phyloP scores from a whole-genome alignment of 257 asterid genomes.

The Euphrasia confusa region DNA sequence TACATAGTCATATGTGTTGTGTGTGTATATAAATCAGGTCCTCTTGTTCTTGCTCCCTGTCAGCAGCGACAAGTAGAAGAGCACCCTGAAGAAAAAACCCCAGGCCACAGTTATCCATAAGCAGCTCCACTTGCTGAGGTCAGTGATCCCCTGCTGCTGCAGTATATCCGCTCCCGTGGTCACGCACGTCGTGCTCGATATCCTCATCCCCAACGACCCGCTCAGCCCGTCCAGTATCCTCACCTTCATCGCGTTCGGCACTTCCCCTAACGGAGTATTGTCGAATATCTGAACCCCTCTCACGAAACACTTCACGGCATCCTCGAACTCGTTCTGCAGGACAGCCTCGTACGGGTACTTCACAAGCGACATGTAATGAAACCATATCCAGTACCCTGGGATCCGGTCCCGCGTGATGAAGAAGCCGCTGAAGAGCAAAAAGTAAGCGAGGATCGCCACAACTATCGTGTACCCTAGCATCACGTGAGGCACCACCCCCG shows the following conservation, averaged over 20 bases:
- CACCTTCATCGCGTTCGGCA: slow-evolving; percentile 47
- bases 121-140: slow-evolving; percentile 57
- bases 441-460: slow-evolving; percentile 65
- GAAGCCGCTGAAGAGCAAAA: slow-evolving; percentile 72
- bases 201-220: slow-evolving; percentile 46
- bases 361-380: slow-evolving; percentile 65
- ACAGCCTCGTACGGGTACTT: slow-evolving; percentile 85
- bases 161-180: slow-evolving; percentile 71
- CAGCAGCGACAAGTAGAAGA: slow-evolving; percentile 64
- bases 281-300: slow-evolving; percentile 71
- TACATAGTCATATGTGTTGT: no score
- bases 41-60: slow-evolving; percentile 77
- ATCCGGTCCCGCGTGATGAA: slow-evolving; percentile 71
- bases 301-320: slow-evolving; percentile 55
- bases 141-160: slow-evolving; percentile 71
- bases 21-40: slow-evolving; percentile 13
- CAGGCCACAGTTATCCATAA: slow-evolving; percentile 66
- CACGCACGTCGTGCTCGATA: slow-evolving; percentile 57
- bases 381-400: slow-evolving; percentile 87
- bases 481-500: slow-evolving; percentile 74
- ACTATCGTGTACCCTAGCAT: slow-evolving; percentile 78
- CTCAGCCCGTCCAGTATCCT: slow-evolving; percentile 54
- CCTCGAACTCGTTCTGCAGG: slow-evolving; percentile 57
- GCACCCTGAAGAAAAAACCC: slow-evolving; percentile 76
- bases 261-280: slow-evolving; percentile 46